Conservation (phyloP, 2,329 filamentous ascomycete species). For the Fusarium ambrosium region DNA sequence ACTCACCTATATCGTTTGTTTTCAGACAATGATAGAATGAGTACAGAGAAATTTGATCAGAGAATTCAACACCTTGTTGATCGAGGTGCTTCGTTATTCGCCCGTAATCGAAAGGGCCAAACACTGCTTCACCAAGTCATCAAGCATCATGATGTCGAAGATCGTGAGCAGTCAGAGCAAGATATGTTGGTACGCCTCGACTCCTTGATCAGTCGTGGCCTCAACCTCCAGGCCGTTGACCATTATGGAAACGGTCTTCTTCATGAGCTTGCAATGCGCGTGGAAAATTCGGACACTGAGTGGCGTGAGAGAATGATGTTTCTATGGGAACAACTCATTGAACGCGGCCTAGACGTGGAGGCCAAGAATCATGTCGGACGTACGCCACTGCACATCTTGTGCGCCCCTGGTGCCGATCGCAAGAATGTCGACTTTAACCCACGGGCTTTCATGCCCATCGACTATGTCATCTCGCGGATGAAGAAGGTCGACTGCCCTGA, state of each 20-base stretch:
- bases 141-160: background rate
- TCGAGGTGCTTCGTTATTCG: conserved; percentile 21
- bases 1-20: conserved; percentile 31
- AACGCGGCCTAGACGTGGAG: conserved; percentile 27
- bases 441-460: conserved; percentile 8
- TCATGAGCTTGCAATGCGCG: conserved; percentile 32
- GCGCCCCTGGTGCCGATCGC: background rate
- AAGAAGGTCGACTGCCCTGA: conserved; percentile 26
- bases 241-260: conserved; percentile 40
- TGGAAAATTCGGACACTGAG: background rate
- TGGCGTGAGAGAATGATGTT: background rate
- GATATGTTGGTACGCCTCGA: background rate
- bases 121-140: conserved; percentile 36
- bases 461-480: conserved; percentile 30
- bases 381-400: conserved; percentile 44
- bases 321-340: conserved; percentile 26
- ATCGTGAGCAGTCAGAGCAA: background rate
- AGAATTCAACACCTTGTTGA: conserved; percentile 27
- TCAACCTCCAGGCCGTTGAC: conserved; percentile 34
- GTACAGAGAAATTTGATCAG: background rate
- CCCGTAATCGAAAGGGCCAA: conserved; percentile 31
- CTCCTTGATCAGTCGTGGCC: conserved; percentile 11
- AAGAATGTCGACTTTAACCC: background rate
- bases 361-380: conserved; percentile 36
- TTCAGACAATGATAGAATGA: background rate